These are phyloP conservation scores for Didymosphaeria variabile DNA, from an alignment of 2,329 filamentous ascomycete genomes.

Conservation along the genomic window DNA sequence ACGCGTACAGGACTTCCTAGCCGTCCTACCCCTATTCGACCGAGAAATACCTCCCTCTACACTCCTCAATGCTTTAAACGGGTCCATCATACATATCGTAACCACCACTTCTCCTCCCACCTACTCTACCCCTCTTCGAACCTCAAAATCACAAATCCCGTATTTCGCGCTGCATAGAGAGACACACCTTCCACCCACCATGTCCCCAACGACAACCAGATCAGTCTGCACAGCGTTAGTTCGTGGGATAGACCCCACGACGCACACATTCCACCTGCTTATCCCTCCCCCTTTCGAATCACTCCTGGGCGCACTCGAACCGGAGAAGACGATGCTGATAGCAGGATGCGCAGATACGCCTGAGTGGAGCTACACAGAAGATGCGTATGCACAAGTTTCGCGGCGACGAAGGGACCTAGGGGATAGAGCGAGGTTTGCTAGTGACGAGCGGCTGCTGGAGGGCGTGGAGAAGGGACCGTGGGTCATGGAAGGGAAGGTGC, in stretches of 20 bases:
- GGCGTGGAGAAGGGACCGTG: slow-evolving; percentile 27
- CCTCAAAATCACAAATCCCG: slow-evolving; percentile 66
- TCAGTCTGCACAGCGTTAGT: slow-evolving; percentile 73
- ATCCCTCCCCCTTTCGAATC: slow-evolving; percentile 63
- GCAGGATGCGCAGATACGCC: slow-evolving; percentile 43
- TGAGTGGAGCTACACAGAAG: slow-evolving; percentile 48
- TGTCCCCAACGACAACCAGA: slow-evolving; percentile 68
- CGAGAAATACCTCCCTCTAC: slow-evolving; percentile 67
- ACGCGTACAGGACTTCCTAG: slow-evolving; percentile 63
- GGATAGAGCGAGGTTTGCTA: slow-evolving; percentile 16
- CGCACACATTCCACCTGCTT: slow-evolving; percentile 68
- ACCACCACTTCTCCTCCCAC: slow-evolving; percentile 62
- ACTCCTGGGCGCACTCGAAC: slow-evolving; percentile 29
- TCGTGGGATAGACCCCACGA: slow-evolving; percentile 70
- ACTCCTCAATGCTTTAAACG: slow-evolving; percentile 72
- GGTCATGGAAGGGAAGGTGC: slow-evolving; percentile 28
- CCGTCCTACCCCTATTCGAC: slow-evolving; percentile 73
- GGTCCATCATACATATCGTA: slow-evolving; percentile 73
- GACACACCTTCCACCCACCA: slow-evolving; percentile 55
- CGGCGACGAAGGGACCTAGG: slow-evolving; percentile 2
- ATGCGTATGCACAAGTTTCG: slow-evolving; percentile 26
- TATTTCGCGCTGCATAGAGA: slow-evolving; percentile 62
- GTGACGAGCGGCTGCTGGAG: slow-evolving; percentile 19
- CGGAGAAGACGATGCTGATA: slow-evolving; percentile 43
- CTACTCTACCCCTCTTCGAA: slow-evolving; percentile 47